phyloP scores from a whole-genome alignment of 1,284 basidiomycete genomes.

The Irpex rosettiformis region DNA sequence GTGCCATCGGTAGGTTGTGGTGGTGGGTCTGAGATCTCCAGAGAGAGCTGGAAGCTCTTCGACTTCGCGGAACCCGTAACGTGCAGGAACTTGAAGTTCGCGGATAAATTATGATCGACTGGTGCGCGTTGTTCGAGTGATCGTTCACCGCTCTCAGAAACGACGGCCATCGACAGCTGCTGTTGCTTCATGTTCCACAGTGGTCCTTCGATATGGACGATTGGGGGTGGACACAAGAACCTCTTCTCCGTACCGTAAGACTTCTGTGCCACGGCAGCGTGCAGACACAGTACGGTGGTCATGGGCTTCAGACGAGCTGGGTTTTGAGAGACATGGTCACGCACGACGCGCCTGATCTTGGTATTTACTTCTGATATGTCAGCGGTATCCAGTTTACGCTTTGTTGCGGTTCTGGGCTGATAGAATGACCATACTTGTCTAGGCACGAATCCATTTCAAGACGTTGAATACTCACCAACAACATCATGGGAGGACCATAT shows the following conservation, averaged over 20 bases:
- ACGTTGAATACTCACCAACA: neutral
- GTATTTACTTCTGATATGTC: conserved; percentile 68
- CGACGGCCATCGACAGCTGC: conserved; percentile 81
- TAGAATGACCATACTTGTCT: neutral
- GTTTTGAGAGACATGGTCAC: conserved; percentile 73
- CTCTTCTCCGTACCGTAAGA: conserved; percentile 92
- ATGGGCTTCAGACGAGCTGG: conserved; percentile 71
- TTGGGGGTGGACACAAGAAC: conserved; percentile 85
- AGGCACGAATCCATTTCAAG: neutral
- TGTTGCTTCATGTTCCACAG: conserved; percentile 77
- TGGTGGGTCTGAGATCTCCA: conserved; percentile 75
- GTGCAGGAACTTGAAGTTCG: conserved; percentile 88
- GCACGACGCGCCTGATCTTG: conserved; percentile 78
- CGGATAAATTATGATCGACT: conserved; percentile 76
- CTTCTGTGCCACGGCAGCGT: conserved; percentile 89
- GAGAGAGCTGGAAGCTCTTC: conserved; percentile 84
- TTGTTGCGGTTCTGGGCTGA: conserved; percentile 37
- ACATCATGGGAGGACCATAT: conserved; percentile 2
- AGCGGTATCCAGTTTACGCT: conserved; percentile 71
- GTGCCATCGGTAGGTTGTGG: conserved; percentile 46
- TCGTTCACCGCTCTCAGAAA: conserved; percentile 79
- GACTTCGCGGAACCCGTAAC: conserved; percentile 86
- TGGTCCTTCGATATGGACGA: conserved; percentile 85
- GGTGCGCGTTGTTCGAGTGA: conserved; percentile 79
- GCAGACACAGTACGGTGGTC: conserved; percentile 86